Conservation (phyloP, 805 yeast species). For the Scheffersomyces amazonensis region DNA sequence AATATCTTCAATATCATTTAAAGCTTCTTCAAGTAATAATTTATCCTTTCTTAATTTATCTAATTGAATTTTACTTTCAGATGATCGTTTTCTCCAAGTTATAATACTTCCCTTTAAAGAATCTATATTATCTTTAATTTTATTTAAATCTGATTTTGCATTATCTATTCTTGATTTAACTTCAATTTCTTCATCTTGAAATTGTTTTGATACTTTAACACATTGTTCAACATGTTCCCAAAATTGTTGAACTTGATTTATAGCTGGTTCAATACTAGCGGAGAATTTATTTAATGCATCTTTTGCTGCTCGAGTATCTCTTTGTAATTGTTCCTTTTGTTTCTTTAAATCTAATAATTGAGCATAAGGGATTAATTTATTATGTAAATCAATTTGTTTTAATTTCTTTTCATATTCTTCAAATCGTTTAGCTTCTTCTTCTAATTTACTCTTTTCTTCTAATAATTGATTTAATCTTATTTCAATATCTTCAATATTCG, state of each 20-base stretch:
- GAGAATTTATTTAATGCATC: slow-evolving; percentile 24
- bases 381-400: slow-evolving; percentile 33
- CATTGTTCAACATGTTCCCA: neutral
- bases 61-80: neutral
- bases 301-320: slow-evolving; percentile 34
- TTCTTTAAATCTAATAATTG: slow-evolving; percentile 35
- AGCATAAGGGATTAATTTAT: slow-evolving; percentile 40
- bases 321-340: slow-evolving; percentile 27
- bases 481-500: slow-evolving; percentile 24
- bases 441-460: slow-evolving; percentile 34
- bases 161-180: neutral
- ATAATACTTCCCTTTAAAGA: neutral
- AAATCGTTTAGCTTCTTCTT: slow-evolving; percentile 45
- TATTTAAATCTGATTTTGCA: neutral
- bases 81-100: neutral
- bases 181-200: neutral
- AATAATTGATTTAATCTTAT: slow-evolving; percentile 28
- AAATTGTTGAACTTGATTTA: slow-evolving; percentile 4
- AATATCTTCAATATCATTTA: slow-evolving; percentile 20
- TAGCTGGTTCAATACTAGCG: slow-evolving; percentile 21
- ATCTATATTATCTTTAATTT: neutral
- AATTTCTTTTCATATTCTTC: slow-evolving; percentile 46
- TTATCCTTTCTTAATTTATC: neutral
- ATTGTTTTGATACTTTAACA: neutral
- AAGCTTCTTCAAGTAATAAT: neutral